Base-by-base conservation (phyloP, 1,284 basidiomycete genomes). In the Melampsora larici-populina region DNA sequence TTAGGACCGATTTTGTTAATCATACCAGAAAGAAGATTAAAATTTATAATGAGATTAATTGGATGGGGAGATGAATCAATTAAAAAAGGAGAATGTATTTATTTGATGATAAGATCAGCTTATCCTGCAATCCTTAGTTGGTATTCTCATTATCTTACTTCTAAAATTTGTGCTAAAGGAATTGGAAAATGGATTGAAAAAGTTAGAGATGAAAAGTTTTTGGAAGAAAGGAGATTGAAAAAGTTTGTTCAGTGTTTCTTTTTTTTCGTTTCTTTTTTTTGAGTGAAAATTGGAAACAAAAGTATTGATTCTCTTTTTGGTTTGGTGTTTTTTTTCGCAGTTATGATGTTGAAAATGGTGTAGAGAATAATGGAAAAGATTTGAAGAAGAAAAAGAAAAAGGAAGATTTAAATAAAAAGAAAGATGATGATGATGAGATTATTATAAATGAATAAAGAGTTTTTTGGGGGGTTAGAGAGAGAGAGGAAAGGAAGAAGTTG, bases 131-230 rank as follows among this genome's bases (percentile, higher is more conserved):
- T 69, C n/a, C 55, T 77, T 33, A 55, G 49, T 68, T 69, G 66
- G 58, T 43, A 62, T 60, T 69, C 66, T 15, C 65, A 76, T 60
- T 58, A 58, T 36, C 21, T 36, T 46, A 33, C 55, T 13, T 43
- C 55, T 29, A 76, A 48, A 24, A 60, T 62, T 55, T 62, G 48
- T 66, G 46, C 67, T 15, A 58, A 48, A 18, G n/a, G 65, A 24
- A 58, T 77, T 21, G 26, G 43, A n/a, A 63, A 21, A 31, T 77
- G 74, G 74, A 58, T 77, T 21, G 74, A 77, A 21, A 77, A 63
- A 51, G 74, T 77, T 70, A 55, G 74, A 13, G 74, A 77, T 48
- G 74, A 77, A n/a, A n/a, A 55, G n/a, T 77, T 69, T 60, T 64
- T 77, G 29, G 74, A 77, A 26, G 67, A 63, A 31, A 51, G 66